These are phyloP conservation scores for Aureobasidium namibiae DNA, from an alignment of 2,329 filamentous ascomycete genomes.

Conservation along the genomic window DNA sequence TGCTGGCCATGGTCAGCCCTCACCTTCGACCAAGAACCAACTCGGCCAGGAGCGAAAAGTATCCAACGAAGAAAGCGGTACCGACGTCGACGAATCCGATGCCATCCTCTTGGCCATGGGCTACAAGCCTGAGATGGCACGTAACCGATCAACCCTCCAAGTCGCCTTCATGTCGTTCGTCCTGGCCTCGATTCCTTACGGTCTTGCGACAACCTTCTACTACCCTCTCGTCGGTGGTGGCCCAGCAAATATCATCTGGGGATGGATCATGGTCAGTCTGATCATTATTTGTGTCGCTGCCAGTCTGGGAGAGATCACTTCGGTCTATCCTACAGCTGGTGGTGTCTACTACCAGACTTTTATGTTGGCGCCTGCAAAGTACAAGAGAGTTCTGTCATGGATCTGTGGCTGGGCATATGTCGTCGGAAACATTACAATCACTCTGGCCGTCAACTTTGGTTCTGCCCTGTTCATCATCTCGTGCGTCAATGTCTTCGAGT, in stretches of 20 bases:
- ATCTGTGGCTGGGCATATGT: slow-evolving; percentile 70
- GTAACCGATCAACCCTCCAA: slow-evolving; percentile 59
- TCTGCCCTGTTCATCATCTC: slow-evolving; percentile 47
- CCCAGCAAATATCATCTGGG: slow-evolving; percentile 63
- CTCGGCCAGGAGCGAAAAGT: background rate
- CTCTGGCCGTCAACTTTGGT: slow-evolving; percentile 73
- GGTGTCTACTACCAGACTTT: slow-evolving; percentile 75
- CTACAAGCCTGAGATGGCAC: slow-evolving; percentile 57
- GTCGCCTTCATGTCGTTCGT: slow-evolving; percentile 72
- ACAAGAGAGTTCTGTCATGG: slow-evolving; percentile 59
- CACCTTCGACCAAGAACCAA: background rate
- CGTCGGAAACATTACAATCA: slow-evolving; percentile 74
- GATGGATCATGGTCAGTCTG: slow-evolving; percentile 59
- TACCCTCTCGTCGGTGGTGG: slow-evolving; percentile 61
- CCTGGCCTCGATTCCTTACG: slow-evolving; percentile 66
- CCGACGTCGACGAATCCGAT: slow-evolving; percentile 42
- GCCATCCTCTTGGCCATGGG: slow-evolving; percentile 56
- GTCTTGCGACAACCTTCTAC: slow-evolving; percentile 60
- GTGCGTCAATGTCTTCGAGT: slow-evolving; percentile 49
- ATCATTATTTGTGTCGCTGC: slow-evolving; percentile 64
- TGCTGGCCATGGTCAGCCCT: background rate
- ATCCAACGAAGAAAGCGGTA: background rate
- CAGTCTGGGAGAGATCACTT: slow-evolving; percentile 66
- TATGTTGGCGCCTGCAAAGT: slow-evolving; percentile 57
- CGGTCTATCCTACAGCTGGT: slow-evolving; percentile 51